Evolutionary conservation across 108 stramenopile genomes (phyloP).

Genomic region (Chaetoceros muelleri): DNA sequence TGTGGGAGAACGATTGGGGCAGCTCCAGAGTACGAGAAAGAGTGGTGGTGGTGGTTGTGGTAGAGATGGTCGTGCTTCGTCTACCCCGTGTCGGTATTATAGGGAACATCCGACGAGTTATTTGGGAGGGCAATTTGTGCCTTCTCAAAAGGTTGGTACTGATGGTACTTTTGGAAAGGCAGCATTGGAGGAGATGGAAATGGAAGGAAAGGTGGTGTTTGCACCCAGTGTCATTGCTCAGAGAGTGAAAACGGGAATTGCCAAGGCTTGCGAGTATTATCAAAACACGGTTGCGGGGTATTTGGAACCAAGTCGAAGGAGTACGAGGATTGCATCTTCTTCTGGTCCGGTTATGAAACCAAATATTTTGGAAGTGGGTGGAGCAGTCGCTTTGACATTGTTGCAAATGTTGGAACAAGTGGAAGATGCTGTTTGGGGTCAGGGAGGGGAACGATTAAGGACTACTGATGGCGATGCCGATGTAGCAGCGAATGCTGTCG

Average conservation of each 20-base stretch:
- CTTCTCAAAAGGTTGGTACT: neutral
- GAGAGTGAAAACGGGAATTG: neutral
- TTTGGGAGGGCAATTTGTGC: neutral
- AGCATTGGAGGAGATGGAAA: too few relatives aligned
- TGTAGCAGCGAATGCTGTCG: slow-evolving; percentile 17
- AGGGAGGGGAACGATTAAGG: slow-evolving; percentile 7
- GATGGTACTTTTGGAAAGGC: too few relatives aligned
- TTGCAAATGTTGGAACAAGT: slow-evolving; percentile 13
- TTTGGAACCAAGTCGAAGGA: neutral
- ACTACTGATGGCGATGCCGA: slow-evolving; percentile 23
- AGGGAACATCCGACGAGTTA: neutral
- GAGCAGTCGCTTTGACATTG: neutral
- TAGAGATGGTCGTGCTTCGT: neutral
- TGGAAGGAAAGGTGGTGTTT: neutral
- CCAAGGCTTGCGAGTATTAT: neutral
- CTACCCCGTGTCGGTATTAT: neutral
- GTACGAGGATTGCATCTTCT: neutral
- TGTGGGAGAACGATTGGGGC: neutral
- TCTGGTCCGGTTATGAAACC: neutral
- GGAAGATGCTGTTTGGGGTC: slow-evolving; percentile 3
- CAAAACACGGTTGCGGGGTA: neutral
- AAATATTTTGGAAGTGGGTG: neutral
- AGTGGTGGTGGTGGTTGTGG: too few relatives aligned
- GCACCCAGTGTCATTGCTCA: neutral
- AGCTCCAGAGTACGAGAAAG: neutral